Evolutionary conservation across 495 filamentous ascomycete genomes (phyloP).

Genomic region (Umbilicaria muhlenbergii): DNA sequence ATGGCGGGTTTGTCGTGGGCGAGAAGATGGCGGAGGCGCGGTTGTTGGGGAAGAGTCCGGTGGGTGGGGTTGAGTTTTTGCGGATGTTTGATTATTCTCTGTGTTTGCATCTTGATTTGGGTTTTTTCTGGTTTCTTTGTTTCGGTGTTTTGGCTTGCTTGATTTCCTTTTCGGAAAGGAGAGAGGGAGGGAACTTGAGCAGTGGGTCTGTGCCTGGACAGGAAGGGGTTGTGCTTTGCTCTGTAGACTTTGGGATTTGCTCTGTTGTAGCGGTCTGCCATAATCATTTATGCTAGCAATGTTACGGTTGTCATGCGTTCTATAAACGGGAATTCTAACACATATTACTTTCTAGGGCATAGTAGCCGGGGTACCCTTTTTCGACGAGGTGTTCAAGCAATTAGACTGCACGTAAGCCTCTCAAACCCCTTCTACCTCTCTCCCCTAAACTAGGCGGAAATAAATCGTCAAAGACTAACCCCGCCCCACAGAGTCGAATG

Average conservation of each 20-base stretch:
- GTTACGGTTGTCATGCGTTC: too few species aligned
- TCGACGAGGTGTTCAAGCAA: slow-evolving; percentile 84
- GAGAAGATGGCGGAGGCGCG: slow-evolving; percentile 60
- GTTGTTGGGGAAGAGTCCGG: slow-evolving; percentile 71
- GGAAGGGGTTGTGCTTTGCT: too few species aligned
- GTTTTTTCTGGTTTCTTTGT: not conserved
- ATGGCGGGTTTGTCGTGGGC: slow-evolving; percentile 93
- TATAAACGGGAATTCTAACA: too few species aligned
- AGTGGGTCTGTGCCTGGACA: too few species aligned
- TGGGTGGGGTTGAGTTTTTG: slow-evolving; percentile 12
- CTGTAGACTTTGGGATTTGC: too few species aligned
- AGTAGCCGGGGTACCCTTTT: slow-evolving; percentile 85
- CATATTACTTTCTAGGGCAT: slow-evolving; percentile 37
- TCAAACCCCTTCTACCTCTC: not conserved
- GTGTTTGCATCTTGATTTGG: too few species aligned
- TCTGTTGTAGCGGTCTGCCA: too few species aligned
- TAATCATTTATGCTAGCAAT: too few species aligned
- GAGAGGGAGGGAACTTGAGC: too few species aligned
- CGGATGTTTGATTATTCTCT: too few species aligned
- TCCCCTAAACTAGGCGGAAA: not conserved
- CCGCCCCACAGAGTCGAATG: slow-evolving; percentile 50
- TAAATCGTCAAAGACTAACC: not conserved
- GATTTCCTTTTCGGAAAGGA: too few species aligned
- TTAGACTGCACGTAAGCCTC: slow-evolving; percentile 57
- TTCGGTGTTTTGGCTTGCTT: not conserved